These are phyloP conservation scores for Phaeosphaeriaceae sp. DNA, from an alignment of 2,329 filamentous ascomycete species.

Conservation along the genomic window DNA sequence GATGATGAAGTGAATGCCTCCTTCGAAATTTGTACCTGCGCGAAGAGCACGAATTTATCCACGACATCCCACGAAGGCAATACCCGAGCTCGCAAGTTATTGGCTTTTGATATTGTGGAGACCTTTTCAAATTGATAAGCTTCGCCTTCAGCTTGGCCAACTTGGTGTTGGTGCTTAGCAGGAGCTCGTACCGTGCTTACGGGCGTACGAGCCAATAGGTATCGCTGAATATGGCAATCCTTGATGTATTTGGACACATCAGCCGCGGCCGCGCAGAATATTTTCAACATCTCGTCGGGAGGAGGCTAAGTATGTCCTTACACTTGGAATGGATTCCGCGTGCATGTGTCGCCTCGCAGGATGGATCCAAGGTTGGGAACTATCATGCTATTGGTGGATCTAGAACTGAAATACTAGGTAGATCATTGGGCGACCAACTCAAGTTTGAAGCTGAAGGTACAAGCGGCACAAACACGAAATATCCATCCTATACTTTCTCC, in stretches of 20 bases:
- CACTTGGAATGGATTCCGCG: too few relatives aligned
- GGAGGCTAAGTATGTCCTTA: too few relatives aligned
- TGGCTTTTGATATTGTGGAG: background rate
- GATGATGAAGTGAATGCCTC: too few relatives aligned
- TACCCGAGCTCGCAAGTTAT: background rate
- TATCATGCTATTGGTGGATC: too few relatives aligned
- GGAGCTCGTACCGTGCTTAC: background rate
- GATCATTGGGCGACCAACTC: too few relatives aligned
- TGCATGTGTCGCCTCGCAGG: too few relatives aligned
- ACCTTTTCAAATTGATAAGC: background rate
- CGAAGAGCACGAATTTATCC: background rate
- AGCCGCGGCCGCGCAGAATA: background rate
- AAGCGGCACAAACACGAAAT: background rate
- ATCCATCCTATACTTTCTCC: slow-evolving; percentile 14
- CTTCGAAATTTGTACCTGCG: too few relatives aligned
- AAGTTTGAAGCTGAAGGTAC: background rate
- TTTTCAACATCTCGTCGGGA: too few relatives aligned
- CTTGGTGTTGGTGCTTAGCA: background rate
- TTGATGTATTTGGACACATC: background rate
- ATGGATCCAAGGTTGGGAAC: too few relatives aligned
- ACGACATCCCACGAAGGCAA: background rate
- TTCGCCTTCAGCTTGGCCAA: background rate
- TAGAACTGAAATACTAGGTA: too few relatives aligned
- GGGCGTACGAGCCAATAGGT: background rate
- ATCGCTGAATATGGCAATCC: background rate